These are phyloP conservation scores for Amaranthus cruentus DNA, from an alignment of 148 eudicot genomes.

Conservation along the genomic window DNA sequence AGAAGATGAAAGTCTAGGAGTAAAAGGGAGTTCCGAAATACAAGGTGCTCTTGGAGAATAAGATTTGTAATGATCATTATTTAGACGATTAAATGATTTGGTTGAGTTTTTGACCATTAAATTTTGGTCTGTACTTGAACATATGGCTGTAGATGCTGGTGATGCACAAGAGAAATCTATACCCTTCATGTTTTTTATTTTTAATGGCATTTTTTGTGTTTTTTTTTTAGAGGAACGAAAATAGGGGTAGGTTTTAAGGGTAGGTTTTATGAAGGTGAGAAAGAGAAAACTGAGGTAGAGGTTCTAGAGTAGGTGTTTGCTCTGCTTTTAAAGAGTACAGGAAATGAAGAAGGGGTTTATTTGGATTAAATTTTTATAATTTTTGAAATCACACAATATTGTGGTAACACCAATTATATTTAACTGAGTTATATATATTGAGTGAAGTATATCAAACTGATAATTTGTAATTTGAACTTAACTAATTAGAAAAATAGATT, in stretches of 20 bases:
- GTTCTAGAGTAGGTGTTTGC: slow-evolving; percentile 14
- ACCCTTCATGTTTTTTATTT: slow-evolving; percentile 47
- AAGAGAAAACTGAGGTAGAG: slow-evolving; percentile 16
- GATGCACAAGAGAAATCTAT: slow-evolving; percentile 76
- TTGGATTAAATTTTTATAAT: too few species aligned
- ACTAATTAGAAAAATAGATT: too few species aligned
- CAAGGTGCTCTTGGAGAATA: slow-evolving; percentile 40
- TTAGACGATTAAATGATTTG: slow-evolving; percentile 35
- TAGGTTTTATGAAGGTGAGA: background rate
- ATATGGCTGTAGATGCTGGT: slow-evolving; percentile 84
- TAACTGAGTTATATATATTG: too few species aligned
- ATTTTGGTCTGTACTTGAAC: slow-evolving; percentile 54
- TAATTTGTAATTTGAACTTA: too few species aligned
- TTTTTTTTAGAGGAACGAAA: background rate
- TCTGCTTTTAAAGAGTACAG: slow-evolving; percentile 31
- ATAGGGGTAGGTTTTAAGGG: background rate
- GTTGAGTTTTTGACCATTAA: slow-evolving; percentile 42
- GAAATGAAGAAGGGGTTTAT: background rate
- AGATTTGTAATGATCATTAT: slow-evolving; percentile 23
- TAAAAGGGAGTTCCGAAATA: slow-evolving; percentile 57
- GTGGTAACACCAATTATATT: too few species aligned
- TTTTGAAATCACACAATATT: too few species aligned
- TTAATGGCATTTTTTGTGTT: slow-evolving; percentile 27
- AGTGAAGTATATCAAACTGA: too few species aligned
- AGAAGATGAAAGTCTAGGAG: slow-evolving; percentile 40